Evolutionary conservation across 495 filamentous ascomycete species (phyloP), one percentile per base, ranked within the genome.

Genomic region (Penicillium waksmanii): DNA sequence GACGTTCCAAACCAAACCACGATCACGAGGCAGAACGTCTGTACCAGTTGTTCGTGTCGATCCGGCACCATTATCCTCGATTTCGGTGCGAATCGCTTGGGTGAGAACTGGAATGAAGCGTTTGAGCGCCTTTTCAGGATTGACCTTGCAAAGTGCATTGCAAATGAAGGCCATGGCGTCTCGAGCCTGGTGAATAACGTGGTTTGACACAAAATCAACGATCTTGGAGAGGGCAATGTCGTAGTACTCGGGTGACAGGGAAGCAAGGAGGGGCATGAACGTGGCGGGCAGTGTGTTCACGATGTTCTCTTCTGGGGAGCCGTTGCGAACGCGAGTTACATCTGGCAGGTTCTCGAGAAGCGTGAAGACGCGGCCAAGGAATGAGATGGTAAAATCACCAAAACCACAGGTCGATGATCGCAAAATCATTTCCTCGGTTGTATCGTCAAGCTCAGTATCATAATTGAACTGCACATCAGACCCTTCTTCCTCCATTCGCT

Each of bases 101-200:
- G 93, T 88, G 57, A 99, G 78, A 73, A 96, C 89, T 0, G 95
- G 95, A 27, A 98, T 83, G 56, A 99, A 88, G 19, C 89, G 85
- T 67, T 92, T 95, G 36, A 99, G 81, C 3, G 93, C 89, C 77
- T 96, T 96, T 66, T 92, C 87, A 0, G 95, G 95, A 63, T 94
- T 90, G 63, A 94, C 88, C 74, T 98, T 98, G 83, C 93, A 96
- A 18, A 98, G 78, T 0, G 89, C 88, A 70, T 96, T 98, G 82
- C 92, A 96, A 43, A 97, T 97, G 80, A 96, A 99, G 2, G 95
- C 95, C 91, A 98, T 97, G 17, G 96, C 95, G 80, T 99, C 95
- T 60, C 95, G 82, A 40, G 95, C 94, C 73, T 98, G 95, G 65
- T 99, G 93, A 21, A 98, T 93, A 40, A 98, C 96, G 78, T 99